A percentile compares a stretch with the other conserved stretches of the same genome.
These are phyloP conservation scores for Buxus sempervirens DNA, from an alignment of 164 flowering plant genomes.

Conservation along the genomic window DNA sequence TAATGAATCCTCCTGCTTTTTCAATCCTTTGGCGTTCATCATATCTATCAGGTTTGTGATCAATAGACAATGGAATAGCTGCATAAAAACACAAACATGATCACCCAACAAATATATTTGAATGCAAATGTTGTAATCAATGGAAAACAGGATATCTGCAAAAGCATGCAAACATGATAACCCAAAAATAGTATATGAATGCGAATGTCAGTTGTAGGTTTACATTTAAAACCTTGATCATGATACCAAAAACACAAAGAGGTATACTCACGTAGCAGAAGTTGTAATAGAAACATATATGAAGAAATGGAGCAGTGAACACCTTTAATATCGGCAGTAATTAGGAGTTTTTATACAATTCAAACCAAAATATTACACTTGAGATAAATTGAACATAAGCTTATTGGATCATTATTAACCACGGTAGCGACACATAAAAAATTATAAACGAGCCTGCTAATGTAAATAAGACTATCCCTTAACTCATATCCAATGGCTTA, in stretches of 20 bases:
- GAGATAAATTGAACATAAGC: neutral
- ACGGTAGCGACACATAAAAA: neutral
- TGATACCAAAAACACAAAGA: too few relatives aligned
- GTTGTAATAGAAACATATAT: too few relatives aligned
- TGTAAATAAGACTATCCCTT: neutral
- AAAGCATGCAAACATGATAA: too few relatives aligned
- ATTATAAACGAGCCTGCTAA: neutral
- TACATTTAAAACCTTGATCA: neutral
- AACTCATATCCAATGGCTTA: constrained; percentile 13
- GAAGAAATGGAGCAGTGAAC: too few relatives aligned
- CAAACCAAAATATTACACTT: neutral
- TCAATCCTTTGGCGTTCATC: constrained; percentile 84
- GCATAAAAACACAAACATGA: constrained; percentile 16
- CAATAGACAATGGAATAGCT: constrained; percentile 70
- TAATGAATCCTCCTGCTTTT: constrained; percentile 74
- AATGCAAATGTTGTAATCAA: too few relatives aligned
- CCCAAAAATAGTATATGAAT: too few relatives aligned
- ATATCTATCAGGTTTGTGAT: constrained; percentile 84
- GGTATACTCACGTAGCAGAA: too few relatives aligned
- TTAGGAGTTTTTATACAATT: neutral
- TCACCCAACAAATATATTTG: too few relatives aligned
- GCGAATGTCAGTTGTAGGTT: too few relatives aligned
- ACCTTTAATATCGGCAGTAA: neutral
- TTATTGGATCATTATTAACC: neutral
- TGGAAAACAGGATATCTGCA: too few relatives aligned